phyloP scores from a whole-genome alignment of 257 asterid genomes.

The Coffea eugenioides region DNA sequence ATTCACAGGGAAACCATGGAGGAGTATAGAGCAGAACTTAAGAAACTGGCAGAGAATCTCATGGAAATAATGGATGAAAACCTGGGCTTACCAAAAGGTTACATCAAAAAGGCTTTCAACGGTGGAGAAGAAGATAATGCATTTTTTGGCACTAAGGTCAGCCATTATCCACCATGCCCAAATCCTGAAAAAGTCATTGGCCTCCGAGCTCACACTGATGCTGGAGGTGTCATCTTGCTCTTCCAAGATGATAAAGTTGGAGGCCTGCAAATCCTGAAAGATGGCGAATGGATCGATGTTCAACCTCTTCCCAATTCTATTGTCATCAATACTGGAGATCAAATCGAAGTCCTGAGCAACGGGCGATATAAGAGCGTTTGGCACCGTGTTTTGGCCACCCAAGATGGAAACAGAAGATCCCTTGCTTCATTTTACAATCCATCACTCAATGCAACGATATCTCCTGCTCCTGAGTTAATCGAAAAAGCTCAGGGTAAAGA shows the following conservation, averaged over 20 bases:
- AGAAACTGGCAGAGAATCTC: slow-evolving; percentile 51
- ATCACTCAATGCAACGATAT: slow-evolving; percentile 58
- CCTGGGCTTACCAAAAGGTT: slow-evolving; percentile 56
- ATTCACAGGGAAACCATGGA: slow-evolving; percentile 67
- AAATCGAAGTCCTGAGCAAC: slow-evolving; percentile 76
- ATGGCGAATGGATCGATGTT: slow-evolving; percentile 68
- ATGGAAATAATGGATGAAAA: slow-evolving; percentile 82
- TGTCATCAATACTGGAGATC: slow-evolving; percentile 79
- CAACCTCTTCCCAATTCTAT: slow-evolving; percentile 62
- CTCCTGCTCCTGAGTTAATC: slow-evolving; percentile 45
- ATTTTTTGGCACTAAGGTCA: slow-evolving; percentile 81
- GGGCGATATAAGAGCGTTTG: slow-evolving; percentile 80
- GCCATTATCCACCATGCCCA: slow-evolving; percentile 90
- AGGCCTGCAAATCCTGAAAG: slow-evolving; percentile 77
- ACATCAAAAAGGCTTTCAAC: slow-evolving; percentile 63
- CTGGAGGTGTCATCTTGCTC: slow-evolving; percentile 80
- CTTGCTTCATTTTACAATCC: slow-evolving; percentile 89
- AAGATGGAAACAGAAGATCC: slow-evolving; percentile 62
- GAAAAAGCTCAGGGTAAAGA: slow-evolving; percentile 1
- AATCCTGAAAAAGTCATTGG: slow-evolving; percentile 59
- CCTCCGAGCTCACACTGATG: slow-evolving; percentile 91
- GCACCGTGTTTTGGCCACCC: slow-evolving; percentile 58
- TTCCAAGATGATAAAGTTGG: slow-evolving; percentile 70
- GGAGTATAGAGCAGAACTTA: slow-evolving; percentile 58
- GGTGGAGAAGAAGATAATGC: slow-evolving; percentile 43